Evolutionary conservation across 2,329 filamentous ascomycete genomes (phyloP).

Genomic region (Sporothrix euskadiensis): DNA sequence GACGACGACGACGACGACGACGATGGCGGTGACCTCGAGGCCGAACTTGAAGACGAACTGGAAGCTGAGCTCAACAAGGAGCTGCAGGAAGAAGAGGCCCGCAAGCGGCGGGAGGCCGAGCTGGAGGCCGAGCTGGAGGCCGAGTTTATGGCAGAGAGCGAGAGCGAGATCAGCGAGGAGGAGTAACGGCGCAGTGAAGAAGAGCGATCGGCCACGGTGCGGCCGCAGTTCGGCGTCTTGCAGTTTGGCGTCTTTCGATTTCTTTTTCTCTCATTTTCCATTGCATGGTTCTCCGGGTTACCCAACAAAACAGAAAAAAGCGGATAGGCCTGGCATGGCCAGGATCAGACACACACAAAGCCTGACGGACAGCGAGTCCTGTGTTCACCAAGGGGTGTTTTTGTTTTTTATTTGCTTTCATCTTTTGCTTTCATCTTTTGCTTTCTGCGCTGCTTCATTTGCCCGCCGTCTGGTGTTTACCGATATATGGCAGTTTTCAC

Average conservation of each 20-base stretch:
- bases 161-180: slow-evolving; percentile 68
- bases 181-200: slow-evolving; percentile 45
- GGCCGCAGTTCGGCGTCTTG: neutral
- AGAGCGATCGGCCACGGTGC: too few relatives aligned
- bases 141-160: slow-evolving; percentile 52
- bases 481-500: slow-evolving; percentile 11
- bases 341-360: neutral
- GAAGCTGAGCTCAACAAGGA: slow-evolving; percentile 31
- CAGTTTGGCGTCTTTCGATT: neutral
- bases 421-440: neutral
- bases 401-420: neutral
- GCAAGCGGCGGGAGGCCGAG: slow-evolving; percentile 40
- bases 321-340: neutral
- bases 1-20: slow-evolving; percentile 32
- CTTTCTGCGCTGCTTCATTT: neutral
- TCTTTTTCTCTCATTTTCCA: neutral
- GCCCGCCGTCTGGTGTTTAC: neutral
- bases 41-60: slow-evolving; percentile 30
- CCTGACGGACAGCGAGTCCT: slow-evolving; percentile 7
- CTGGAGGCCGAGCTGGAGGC: slow-evolving; percentile 61
- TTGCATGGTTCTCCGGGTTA: neutral
- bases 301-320: neutral
- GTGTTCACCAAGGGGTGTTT: neutral
- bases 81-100: slow-evolving; percentile 25
- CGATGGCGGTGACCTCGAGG: slow-evolving; percentile 21